Evolutionary conservation across 2,329 filamentous ascomycete species (phyloP).

Genomic region (Aspergillus alliaceus): DNA sequence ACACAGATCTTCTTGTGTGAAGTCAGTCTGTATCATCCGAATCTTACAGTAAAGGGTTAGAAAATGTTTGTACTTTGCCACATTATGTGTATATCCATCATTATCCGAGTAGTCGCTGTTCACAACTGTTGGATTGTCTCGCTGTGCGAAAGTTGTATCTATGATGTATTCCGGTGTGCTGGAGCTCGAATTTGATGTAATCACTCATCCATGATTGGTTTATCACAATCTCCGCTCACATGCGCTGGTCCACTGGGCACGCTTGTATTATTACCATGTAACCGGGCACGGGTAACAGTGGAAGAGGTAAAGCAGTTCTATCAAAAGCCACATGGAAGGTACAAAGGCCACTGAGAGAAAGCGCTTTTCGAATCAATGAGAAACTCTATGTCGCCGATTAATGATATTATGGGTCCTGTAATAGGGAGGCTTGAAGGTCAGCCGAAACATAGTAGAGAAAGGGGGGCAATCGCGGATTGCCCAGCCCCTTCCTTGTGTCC

Average conservation of each 20-base stretch:
- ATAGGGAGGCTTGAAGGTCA: constrained; percentile 6
- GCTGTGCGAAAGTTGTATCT: background rate
- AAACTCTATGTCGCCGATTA: constrained; percentile 4
- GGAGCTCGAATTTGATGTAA: constrained; percentile 16
- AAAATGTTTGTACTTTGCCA: background rate
- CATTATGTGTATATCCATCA: background rate
- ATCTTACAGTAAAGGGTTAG: background rate
- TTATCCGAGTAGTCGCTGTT: background rate
- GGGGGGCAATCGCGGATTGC: constrained; percentile 3
- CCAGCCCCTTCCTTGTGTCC: constrained; percentile 31
- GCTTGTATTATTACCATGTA: constrained; percentile 3
- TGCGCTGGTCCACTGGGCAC: constrained; percentile 11
- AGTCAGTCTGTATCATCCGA: background rate
- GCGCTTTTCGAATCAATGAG: constrained; percentile 13
- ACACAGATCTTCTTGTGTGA: background rate
- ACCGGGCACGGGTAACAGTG: background rate
- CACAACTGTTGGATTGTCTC: background rate
- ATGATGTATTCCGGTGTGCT: constrained; percentile 11
- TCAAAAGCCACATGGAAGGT: background rate
- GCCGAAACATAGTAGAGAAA: constrained; percentile 9
- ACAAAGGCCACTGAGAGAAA: constrained; percentile 12
- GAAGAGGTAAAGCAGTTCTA: background rate
- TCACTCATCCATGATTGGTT: constrained; percentile 21
- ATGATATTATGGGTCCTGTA: constrained; percentile 9
- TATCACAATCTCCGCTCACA: constrained; percentile 17